Evolutionary conservation across 345 rosid genomes (phyloP).

Genomic region (Gossypium bickii): DNA sequence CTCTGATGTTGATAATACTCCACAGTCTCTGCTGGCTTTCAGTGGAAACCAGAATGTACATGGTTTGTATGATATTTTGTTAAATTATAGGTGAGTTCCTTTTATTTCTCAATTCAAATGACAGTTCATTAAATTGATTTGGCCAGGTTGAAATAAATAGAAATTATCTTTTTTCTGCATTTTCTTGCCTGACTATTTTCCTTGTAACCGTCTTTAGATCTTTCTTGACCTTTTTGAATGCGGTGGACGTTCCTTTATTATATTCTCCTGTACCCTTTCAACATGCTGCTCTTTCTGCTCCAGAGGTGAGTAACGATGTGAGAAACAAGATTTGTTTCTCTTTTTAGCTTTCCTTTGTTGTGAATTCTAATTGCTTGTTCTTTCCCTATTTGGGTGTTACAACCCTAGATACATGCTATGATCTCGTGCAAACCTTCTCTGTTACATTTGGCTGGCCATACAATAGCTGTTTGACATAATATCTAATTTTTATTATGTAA

Average conservation of each 20-base stretch:
- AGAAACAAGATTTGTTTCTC: background rate
- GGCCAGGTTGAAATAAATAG: background rate
- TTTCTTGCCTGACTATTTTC: slow-evolving; percentile 14
- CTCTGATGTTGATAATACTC: slow-evolving; percentile 69
- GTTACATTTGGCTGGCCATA: background rate
- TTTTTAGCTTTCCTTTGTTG: background rate
- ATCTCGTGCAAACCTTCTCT: background rate
- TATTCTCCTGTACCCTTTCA: slow-evolving; percentile 79
- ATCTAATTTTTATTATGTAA: background rate
- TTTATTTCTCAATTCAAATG: background rate
- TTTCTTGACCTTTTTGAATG: slow-evolving; percentile 54
- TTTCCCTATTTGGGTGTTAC: background rate
- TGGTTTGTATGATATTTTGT: slow-evolving; percentile 72
- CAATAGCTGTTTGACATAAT: background rate
- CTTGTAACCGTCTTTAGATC: slow-evolving; percentile 47
- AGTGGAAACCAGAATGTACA: slow-evolving; percentile 58
- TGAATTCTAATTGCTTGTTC: background rate
- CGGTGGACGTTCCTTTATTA: slow-evolving; percentile 70
- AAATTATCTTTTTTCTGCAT: slow-evolving; percentile 7
- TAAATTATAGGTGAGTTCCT: slow-evolving; percentile 71
- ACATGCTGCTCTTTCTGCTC: slow-evolving; percentile 77
- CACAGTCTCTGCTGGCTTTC: slow-evolving; percentile 81
- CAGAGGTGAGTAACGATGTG: slow-evolving; percentile 51
- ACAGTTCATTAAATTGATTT: background rate
- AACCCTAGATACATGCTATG: background rate